Conservation (phyloP, 768 basidiomycete genomes). For the Hydnomerulius pinastri region DNA sequence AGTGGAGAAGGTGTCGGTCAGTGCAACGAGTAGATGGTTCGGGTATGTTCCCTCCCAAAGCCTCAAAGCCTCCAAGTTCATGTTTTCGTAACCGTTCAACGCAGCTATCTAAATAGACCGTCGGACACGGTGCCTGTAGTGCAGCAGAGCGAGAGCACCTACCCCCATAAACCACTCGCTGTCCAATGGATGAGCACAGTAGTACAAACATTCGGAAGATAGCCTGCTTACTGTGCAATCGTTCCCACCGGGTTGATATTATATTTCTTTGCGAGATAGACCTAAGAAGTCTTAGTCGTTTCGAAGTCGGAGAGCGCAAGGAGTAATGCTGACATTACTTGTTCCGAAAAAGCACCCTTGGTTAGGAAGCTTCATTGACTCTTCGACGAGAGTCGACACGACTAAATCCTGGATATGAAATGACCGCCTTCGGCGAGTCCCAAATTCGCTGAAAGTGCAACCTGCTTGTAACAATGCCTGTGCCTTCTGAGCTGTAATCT, state of each 20-base stretch:
- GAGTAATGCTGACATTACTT: constrained; percentile 68
- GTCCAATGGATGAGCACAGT: constrained; percentile 7
- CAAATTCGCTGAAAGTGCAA: constrained; percentile 83
- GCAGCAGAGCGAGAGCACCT: constrained; percentile 21
- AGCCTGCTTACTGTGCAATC: constrained; percentile 73
- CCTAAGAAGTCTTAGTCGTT: constrained; percentile 43
- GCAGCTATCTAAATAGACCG: constrained; percentile 66
- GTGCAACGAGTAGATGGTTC: constrained; percentile 62
- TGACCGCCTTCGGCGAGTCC: constrained; percentile 79
- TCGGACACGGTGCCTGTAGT: not conserved
- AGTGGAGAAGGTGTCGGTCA: constrained; percentile 96
- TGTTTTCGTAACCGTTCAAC: constrained; percentile 75
- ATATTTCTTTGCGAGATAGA: constrained; percentile 82
- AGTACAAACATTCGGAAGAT: not conserved
- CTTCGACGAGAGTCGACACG: constrained; percentile 66
- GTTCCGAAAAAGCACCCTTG: constrained; percentile 66
- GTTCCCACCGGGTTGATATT: constrained; percentile 71
- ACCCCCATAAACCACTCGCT: constrained; percentile 95
- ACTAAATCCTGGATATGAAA: constrained; percentile 78
- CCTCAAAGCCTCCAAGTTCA: constrained; percentile 72
- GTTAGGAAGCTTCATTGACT: constrained; percentile 48
- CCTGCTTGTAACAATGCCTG: constrained; percentile 59
- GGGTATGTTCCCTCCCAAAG: constrained; percentile 84
- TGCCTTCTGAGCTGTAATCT: constrained; percentile 73
- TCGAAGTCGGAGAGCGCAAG: not conserved